Percentiles rank a stretch among this genome's conserved stretches.
phyloP scores from a whole-genome alignment of 306 rosid genomes.

The Morella rubra region DNA sequence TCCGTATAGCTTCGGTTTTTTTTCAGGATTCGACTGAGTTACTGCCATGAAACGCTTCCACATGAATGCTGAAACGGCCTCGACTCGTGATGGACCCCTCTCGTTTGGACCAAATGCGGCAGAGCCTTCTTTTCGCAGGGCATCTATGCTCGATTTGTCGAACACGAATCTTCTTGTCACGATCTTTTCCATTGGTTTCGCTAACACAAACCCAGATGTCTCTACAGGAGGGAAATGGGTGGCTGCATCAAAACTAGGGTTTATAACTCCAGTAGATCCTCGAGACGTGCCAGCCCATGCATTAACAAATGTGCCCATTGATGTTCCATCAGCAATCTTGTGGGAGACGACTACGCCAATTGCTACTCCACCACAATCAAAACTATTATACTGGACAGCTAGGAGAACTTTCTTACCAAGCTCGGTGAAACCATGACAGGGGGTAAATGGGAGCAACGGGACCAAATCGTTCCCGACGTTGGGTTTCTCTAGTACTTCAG shows the following conservation, averaged over 20 bases:
- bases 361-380: conserved; percentile 25
- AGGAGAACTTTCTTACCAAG: background rate
- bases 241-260: background rate
- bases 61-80: conserved; percentile 14
- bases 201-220: background rate
- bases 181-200: background rate
- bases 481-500: conserved; percentile 26
- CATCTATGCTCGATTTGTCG: background rate
- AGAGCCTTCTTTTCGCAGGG: background rate
- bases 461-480: background rate
- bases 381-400: conserved; percentile 15
- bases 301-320: background rate
- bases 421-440: background rate
- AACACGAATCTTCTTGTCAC: conserved; percentile 8
- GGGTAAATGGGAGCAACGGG: conserved; percentile 19
- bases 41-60: conserved; percentile 16
- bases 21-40: background rate
- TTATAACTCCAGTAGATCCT: background rate
- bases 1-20: background rate
- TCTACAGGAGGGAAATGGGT: conserved; percentile 8
- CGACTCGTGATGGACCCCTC: conserved; percentile 10
- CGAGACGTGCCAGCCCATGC: conserved; percentile 17
- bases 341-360: conserved; percentile 29
- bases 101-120: background rate
- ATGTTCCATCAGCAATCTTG: conserved; percentile 20